Evolutionary conservation across 2,329 filamentous ascomycete genomes (phyloP), one percentile per base, ranked within the genome.

Genomic region (Epichloe uncinata): DNA sequence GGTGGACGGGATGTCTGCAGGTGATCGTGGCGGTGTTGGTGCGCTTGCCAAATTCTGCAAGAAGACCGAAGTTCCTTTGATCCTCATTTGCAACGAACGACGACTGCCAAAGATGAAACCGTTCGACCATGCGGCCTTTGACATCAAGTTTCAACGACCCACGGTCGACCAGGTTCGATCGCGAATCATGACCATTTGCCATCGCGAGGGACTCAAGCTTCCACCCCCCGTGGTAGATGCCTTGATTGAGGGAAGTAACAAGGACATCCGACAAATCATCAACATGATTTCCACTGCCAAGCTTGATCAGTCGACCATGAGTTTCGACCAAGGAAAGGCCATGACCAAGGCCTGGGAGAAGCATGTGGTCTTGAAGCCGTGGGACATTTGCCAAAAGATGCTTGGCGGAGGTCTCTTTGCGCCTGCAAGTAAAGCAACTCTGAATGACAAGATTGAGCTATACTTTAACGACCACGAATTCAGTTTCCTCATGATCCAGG

Each of bases 391-490:
- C 54, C 79, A 85, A 63, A 96, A 96, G 70, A 88, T 98, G 63
- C 78, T 98, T 5, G 87, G 80, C 26, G 84, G 88, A 4, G 87
- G 88, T 37, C 80, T 96, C 67, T 98, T 97, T 67, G 77, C 86
- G 22, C 77, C 82, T 4, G 81, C 82, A 46, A 94, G 88, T 68
- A 94, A 87, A 57, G 74, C 87, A 3, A 95, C 88, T 0, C 72
- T 98, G 36, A 97, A 97, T 63, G 91, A 98, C 66, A 98, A 98
- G 73, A 93, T 94, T 54, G 91, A 98, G 68, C 79, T 98, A 1
- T 98, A 98, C 66, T 98, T 98, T 74, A 97, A 98, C 65, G 93
- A 98, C 60, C 93, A 98, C 62, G 93, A 98, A 60, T 95, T 97
- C 69, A 96, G 89, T 61, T 93, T 84, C 61, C 73, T 98, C 48